phyloP scores from a whole-genome alignment of 768 basidiomycete species.

The Suillus brevipes region DNA sequence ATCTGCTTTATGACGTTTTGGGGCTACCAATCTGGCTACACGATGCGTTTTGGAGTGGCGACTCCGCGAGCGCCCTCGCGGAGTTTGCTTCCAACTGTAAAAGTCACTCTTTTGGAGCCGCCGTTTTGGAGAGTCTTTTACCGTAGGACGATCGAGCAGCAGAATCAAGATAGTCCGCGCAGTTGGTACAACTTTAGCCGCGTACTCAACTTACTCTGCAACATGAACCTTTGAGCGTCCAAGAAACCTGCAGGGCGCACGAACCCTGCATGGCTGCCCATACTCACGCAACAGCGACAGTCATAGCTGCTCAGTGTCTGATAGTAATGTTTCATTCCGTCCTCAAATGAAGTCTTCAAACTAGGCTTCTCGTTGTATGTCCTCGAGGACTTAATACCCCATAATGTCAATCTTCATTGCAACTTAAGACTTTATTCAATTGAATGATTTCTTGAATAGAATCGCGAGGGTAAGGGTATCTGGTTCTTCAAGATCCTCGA shows the following conservation, averaged over 20 bases:
- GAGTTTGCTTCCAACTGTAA: slow-evolving; percentile 19
- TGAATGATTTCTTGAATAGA: background rate
- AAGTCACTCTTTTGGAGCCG: background rate
- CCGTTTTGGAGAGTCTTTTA: background rate
- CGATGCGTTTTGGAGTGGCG: background rate
- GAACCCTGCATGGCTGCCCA: background rate
- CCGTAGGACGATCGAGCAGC: background rate
- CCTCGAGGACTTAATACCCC: background rate
- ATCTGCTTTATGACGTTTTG: background rate
- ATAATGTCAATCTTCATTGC: background rate
- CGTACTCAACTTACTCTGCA: background rate
- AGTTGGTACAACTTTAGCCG: background rate
- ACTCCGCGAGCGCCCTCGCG: slow-evolving; percentile 28
- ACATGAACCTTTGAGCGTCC: background rate
- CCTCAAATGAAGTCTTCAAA: background rate
- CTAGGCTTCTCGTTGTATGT: background rate
- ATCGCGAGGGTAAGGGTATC: slow-evolving; percentile 2
- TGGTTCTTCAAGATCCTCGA: slow-evolving; percentile 3
- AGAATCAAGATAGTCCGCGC: background rate
- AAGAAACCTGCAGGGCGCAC: background rate
- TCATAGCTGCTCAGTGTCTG: background rate
- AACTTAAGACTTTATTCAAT: background rate
- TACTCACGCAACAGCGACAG: background rate
- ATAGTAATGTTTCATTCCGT: background rate
- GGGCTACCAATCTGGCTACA: background rate